phyloP scores from a whole-genome alignment of 108 stramenopile species.

The Nitzschia sp. region DNA sequence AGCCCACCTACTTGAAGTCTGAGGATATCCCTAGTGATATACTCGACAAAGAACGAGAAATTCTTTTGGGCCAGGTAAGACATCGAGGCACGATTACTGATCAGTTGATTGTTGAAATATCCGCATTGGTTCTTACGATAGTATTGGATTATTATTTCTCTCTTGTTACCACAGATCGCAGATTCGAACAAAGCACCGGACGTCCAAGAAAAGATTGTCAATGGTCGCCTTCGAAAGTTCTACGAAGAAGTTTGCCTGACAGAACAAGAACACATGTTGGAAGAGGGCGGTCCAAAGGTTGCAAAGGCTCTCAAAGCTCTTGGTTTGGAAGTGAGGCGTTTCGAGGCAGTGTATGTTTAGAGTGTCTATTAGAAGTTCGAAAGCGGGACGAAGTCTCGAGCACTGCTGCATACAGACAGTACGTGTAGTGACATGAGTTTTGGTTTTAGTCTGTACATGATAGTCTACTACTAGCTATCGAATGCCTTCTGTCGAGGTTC shows the following conservation, averaged over 20 bases:
- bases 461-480: no score
- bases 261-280: constrained; percentile 80
- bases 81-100: not conserved
- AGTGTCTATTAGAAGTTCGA: no score
- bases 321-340: constrained; percentile 21
- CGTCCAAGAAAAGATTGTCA: constrained; percentile 78
- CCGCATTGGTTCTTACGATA: not conserved
- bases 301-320: constrained; percentile 24
- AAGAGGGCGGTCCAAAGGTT: constrained; percentile 74
- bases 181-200: constrained; percentile 71
- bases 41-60: constrained; percentile 65
- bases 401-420: no score
- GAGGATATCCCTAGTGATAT: constrained; percentile 61
- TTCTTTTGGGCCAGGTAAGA: constrained; percentile 61
- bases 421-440: no score
- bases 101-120: not conserved
- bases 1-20: constrained; percentile 69
- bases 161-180: constrained; percentile 35
- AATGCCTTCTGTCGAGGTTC: no score
- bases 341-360: constrained; percentile 9
- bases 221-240: constrained; percentile 74
- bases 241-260: constrained; percentile 67
- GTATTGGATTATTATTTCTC: not conserved
- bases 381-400: no score
- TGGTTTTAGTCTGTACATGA: not conserved